phyloP scores from a whole-genome alignment of 805 yeast species.

The Kuraishia molischiana region DNA sequence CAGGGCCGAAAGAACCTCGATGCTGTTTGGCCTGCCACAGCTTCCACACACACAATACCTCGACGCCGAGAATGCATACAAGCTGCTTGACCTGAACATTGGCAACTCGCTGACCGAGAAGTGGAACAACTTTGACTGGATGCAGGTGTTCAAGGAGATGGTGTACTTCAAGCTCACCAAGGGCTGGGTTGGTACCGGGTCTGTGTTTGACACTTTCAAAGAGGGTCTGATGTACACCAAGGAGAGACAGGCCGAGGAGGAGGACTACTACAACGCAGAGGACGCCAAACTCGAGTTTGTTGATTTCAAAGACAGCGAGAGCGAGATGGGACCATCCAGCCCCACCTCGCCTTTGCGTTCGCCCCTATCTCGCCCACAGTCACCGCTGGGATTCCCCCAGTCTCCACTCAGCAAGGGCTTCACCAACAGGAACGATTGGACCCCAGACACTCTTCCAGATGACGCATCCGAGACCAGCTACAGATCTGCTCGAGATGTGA shows the following conservation, averaged over 20 bases:
- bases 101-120: conserved; percentile 19
- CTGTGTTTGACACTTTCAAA: conserved; percentile 18
- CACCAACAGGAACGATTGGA: background rate
- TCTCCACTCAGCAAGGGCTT: background rate
- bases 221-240: conserved; percentile 20
- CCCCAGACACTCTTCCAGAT: no score
- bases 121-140: conserved; percentile 24
- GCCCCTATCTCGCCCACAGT: conserved; percentile 1
- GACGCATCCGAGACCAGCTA: background rate
- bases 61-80: conserved; percentile 19
- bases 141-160: conserved; percentile 25
- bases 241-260: conserved; percentile 12
- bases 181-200: conserved; percentile 26
- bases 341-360: background rate
- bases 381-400: background rate
- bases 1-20: conserved; percentile 41
- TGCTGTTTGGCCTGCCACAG: conserved; percentile 66
- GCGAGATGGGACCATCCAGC: background rate
- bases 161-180: conserved; percentile 19
- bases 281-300: conserved; percentile 11
- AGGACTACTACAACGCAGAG: conserved; percentile 10
- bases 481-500: background rate
- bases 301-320: background rate
- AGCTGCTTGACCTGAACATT: conserved; percentile 20
- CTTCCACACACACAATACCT: conserved; percentile 61